Conservation (phyloP, 257 asterid species). For the Gentiana straminea region DNA sequence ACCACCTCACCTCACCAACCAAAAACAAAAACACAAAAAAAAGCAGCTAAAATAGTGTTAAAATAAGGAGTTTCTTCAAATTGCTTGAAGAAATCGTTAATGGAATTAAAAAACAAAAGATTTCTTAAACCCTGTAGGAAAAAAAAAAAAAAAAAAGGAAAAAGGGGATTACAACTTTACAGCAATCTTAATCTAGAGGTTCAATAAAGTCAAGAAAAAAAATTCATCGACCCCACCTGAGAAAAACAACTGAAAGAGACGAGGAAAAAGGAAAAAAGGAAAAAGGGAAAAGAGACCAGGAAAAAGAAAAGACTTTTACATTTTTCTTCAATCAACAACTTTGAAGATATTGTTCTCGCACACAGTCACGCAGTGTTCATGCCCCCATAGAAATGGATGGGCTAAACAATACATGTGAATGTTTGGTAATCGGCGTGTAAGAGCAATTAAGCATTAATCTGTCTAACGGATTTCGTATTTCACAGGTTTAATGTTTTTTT, state of each 20-base stretch:
- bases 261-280: background rate
- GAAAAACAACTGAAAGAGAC: slow-evolving; percentile 1
- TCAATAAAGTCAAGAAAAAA: slow-evolving; percentile 10
- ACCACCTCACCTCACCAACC: slow-evolving; percentile 8
- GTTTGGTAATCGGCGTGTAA: no score
- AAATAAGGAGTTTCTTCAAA: background rate
- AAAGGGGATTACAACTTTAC: background rate
- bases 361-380: no score
- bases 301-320: no score
- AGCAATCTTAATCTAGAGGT: background rate
- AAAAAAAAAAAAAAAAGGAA: background rate
- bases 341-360: no score
- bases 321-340: no score
- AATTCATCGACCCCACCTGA: slow-evolving; percentile 9
- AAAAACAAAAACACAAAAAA: background rate
- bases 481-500: no score
- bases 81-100: background rate
- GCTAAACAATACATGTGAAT: no score
- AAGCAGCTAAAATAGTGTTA: slow-evolving; percentile 1
- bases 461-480: no score
- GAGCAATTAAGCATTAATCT: no score
- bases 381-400: no score
- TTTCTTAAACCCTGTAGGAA: background rate
- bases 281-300: slow-evolving; percentile 1
- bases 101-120: slow-evolving; percentile 1